A percentile compares a stretch with the other conserved stretches of the same genome.
phyloP scores from a whole-genome alignment of 805 yeast genomes.

The Schwanniomyces sp. region DNA sequence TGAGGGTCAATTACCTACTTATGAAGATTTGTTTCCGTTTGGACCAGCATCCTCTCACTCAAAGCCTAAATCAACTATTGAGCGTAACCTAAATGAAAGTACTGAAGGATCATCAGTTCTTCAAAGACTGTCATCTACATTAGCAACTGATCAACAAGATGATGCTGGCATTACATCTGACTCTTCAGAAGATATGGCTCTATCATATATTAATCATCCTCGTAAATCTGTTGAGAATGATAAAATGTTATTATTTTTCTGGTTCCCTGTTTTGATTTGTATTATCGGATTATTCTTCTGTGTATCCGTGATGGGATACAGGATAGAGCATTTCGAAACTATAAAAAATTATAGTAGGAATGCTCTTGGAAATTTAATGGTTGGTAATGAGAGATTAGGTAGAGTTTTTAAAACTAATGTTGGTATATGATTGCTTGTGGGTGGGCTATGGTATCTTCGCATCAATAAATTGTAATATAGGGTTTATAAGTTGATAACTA shows the following conservation, averaged over 20 bases:
- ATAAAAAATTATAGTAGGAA: conserved; percentile 34
- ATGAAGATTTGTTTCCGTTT: conserved; percentile 73
- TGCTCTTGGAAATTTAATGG: conserved; percentile 41
- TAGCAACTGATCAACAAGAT: conserved; percentile 15
- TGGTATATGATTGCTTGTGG: background rate
- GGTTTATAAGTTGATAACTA: background rate
- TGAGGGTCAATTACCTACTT: conserved; percentile 55
- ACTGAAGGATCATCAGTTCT: conserved; percentile 4
- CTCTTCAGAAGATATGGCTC: conserved; percentile 44
- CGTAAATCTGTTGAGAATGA: conserved; percentile 63
- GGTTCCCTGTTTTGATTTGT: conserved; percentile 77
- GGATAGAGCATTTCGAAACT: conserved; percentile 34
- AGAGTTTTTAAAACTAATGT: conserved; percentile 27
- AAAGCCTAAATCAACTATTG: conserved; percentile 35
- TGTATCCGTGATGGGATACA: conserved; percentile 39
- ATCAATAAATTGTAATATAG: background rate
- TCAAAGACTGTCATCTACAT: conserved; percentile 6
- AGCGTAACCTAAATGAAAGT: conserved; percentile 28
- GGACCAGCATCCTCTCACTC: conserved; percentile 27
- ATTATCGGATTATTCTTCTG: conserved; percentile 51
- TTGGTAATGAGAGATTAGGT: conserved; percentile 42
- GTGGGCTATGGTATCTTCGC: too few species aligned
- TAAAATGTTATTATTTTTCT: conserved; percentile 82
- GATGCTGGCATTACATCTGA: conserved; percentile 38
- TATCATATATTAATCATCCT: conserved; percentile 42